phyloP scores from a whole-genome alignment of 1,284 basidiomycete species.

The Neonothopanus nambi region DNA sequence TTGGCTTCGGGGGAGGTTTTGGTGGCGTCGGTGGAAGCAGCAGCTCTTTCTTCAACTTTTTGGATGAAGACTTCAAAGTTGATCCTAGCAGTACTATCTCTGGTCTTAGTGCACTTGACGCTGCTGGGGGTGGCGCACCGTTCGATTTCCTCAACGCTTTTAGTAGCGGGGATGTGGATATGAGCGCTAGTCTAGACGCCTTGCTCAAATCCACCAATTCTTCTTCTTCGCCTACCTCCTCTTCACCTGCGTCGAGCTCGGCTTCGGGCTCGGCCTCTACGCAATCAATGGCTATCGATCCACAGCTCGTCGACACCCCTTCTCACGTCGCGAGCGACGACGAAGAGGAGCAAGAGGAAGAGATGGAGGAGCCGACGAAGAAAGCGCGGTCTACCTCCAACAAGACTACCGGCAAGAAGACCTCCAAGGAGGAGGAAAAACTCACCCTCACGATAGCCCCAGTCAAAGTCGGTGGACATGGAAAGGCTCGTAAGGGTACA shows the following conservation, averaged over 20 bases:
- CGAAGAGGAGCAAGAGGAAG: conserved; percentile 23
- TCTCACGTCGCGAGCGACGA: conserved; percentile 25
- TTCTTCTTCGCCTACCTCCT: background rate
- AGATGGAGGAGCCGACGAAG: background rate
- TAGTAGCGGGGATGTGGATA: background rate
- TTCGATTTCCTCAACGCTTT: conserved; percentile 10
- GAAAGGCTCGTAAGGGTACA: conserved; percentile 67
- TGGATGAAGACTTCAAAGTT: conserved; percentile 16
- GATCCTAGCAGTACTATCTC: conserved; percentile 5
- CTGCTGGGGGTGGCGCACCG: background rate
- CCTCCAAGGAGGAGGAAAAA: conserved; percentile 15
- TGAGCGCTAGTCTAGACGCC: background rate
- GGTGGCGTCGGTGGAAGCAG: background rate
- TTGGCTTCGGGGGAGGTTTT: conserved; percentile 1
- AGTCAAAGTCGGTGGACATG: conserved; percentile 59
- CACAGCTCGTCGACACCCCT: conserved; percentile 47
- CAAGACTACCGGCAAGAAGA: background rate
- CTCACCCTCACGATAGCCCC: conserved; percentile 43
- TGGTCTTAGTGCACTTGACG: background rate
- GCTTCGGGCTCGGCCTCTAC: background rate
- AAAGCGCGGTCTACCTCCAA: background rate
- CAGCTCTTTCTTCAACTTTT: conserved; percentile 15
- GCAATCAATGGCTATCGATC: conserved; percentile 40
- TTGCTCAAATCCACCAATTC: background rate
- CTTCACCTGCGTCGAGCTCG: background rate